Evolutionary conservation across 169 alveolate species (phyloP).

Genomic region (Babesia sp.): DNA sequence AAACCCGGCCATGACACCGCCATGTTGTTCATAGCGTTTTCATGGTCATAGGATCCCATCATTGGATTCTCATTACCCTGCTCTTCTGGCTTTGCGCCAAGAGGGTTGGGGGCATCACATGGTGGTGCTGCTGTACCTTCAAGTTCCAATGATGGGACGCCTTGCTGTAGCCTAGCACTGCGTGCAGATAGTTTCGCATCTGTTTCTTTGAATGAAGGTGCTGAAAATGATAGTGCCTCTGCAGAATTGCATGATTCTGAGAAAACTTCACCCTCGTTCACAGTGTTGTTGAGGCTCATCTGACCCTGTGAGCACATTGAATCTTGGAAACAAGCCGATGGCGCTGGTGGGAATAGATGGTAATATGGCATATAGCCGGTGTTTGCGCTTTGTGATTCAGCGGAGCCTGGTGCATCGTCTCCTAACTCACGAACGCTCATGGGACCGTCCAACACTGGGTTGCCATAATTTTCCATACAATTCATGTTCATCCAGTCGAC

Average conservation of each 20-base stretch:
- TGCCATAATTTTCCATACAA: background rate
- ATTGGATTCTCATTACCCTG: background rate
- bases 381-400: conserved; percentile 1
- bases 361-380: background rate
- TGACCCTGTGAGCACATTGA: background rate
- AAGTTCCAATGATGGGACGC: background rate
- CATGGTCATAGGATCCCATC: background rate
- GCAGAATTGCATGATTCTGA: background rate
- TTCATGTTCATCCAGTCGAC: conserved; percentile 23
- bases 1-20: background rate
- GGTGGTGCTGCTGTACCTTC: background rate
- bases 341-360: conserved; percentile 5
- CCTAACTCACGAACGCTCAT: background rate
- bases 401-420: background rate
- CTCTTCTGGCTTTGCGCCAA: background rate
- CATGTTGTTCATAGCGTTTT: background rate
- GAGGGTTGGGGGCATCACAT: background rate
- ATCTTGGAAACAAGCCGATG: conserved; percentile 5
- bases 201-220: background rate
- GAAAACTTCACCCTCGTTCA: background rate
- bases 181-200: background rate
- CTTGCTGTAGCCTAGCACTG: background rate
- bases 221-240: background rate
- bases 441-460: conserved; percentile 2
- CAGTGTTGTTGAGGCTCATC: background rate